phyloP scores from a whole-genome alignment of 176 grass and related monocot species.

The Zea luxurians region DNA sequence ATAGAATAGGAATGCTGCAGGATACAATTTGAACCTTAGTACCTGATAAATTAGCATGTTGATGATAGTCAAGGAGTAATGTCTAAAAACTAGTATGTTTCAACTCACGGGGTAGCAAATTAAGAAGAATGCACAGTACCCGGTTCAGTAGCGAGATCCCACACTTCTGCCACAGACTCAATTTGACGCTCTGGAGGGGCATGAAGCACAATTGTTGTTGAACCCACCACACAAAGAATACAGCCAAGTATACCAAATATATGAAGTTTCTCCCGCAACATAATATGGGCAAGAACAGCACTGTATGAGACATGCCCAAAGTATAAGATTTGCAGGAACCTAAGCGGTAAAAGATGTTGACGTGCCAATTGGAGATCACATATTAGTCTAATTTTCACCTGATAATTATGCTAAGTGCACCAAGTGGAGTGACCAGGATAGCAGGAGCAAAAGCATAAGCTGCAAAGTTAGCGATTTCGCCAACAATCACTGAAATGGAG shows the following conservation, averaged over 20 bases:
- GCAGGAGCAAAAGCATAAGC: constrained; percentile 98
- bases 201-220: constrained; percentile 93
- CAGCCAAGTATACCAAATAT: constrained; percentile 94
- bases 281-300: constrained; percentile 90
- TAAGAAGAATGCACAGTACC: constrained; percentile 37
- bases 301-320: constrained; percentile 39
- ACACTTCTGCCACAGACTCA: constrained; percentile 91
- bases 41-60: constrained; percentile 1
- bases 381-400: constrained; percentile 35
- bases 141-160: constrained; percentile 95
- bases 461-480: constrained; percentile 91
- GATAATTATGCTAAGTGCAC: constrained; percentile 97
- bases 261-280: constrained; percentile 86
- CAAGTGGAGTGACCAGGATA: constrained; percentile 96
- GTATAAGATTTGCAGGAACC: constrained; percentile 32
- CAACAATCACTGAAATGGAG: constrained; percentile 83
- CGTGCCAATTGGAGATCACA: constrained; percentile 7
- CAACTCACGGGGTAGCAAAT: background rate
- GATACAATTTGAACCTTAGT: constrained; percentile 38
- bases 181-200: constrained; percentile 84
- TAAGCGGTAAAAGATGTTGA: constrained; percentile 24
- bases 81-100: constrained; percentile 6
- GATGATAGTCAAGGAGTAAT: background rate
- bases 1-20: constrained; percentile 74
- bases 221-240: constrained; percentile 93